phyloP scores from a whole-genome alignment of 495 filamentous ascomycete genomes.

The Talaromyces stipitatus region DNA sequence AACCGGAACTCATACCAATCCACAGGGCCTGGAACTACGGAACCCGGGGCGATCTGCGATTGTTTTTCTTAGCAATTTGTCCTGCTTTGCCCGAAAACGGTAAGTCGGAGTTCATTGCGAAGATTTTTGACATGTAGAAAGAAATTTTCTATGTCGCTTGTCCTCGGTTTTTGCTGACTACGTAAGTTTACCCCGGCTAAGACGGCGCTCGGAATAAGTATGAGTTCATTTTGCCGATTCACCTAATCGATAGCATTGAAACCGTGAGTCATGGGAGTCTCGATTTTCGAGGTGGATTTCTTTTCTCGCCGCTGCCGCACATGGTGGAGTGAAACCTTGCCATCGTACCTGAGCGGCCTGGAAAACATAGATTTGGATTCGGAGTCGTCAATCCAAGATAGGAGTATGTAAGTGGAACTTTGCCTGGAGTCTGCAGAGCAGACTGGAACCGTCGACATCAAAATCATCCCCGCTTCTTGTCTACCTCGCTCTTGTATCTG shows the following conservation, averaged over 20 bases:
- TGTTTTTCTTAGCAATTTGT: not conserved
- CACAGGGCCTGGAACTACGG: not conserved
- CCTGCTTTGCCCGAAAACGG: not conserved
- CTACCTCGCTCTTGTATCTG: not conserved
- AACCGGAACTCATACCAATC: not conserved
- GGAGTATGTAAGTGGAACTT: too few species aligned
- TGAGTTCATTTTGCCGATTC: not conserved
- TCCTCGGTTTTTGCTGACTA: not conserved
- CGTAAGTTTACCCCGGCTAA: not conserved
- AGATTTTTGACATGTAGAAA: not conserved
- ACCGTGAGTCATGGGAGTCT: not conserved
- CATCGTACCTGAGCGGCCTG: not conserved
- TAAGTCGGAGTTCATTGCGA: not conserved
- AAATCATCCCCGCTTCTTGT: not conserved
- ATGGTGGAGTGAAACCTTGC: not conserved
- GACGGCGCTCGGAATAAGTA: not conserved
- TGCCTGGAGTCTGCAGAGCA: too few species aligned
- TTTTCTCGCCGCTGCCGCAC: not conserved
- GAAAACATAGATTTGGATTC: not conserved
- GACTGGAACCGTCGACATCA: too few species aligned
- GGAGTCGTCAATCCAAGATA: not conserved
- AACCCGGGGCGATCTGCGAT: not conserved
- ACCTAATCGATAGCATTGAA: too few species aligned
- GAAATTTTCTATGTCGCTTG: not conserved
- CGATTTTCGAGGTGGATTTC: not conserved